Evolutionary conservation across 2,329 filamentous ascomycete species (phyloP).

Genomic region (Aspergillus sp.): DNA sequence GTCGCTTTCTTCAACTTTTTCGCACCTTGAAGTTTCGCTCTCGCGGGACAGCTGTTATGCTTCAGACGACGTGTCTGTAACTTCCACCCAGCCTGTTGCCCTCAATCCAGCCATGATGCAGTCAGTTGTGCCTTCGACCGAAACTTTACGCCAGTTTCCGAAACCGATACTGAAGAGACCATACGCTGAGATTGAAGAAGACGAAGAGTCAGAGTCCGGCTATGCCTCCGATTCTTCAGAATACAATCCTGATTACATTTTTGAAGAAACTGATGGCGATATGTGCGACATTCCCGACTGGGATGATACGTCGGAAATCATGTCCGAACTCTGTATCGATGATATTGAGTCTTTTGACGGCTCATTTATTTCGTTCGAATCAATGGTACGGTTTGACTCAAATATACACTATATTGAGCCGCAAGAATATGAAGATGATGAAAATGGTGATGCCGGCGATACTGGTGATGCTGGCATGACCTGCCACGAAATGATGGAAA

Average conservation of each 20-base stretch:
- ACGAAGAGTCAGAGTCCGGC: constrained; percentile 35
- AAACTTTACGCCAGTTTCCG: constrained; percentile 24
- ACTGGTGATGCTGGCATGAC: constrained; percentile 31
- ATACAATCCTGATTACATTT: constrained; percentile 15
- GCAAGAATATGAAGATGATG: constrained; percentile 26
- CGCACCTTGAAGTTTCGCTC: constrained; percentile 37
- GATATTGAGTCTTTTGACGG: constrained; percentile 35
- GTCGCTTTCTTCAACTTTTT: constrained; percentile 38
- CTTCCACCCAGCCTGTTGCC: constrained; percentile 28
- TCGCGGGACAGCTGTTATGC: constrained; percentile 42
- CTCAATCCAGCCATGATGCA: constrained; percentile 22
- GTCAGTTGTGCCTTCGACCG: constrained; percentile 21
- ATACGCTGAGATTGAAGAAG: constrained; percentile 26
- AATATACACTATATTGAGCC: constrained; percentile 37
- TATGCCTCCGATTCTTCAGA: constrained; percentile 38
- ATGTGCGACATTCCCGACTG: constrained; percentile 32
- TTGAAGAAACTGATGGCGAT: constrained; percentile 26
- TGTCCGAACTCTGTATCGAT: constrained; percentile 29
- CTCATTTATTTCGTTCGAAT: constrained; percentile 38
- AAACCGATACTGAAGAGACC: constrained; percentile 39
- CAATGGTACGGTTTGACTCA: constrained; percentile 35
- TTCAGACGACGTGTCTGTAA: constrained; percentile 38
- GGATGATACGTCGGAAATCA: constrained; percentile 29
- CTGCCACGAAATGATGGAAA: constrained; percentile 42
- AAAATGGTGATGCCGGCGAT: constrained; percentile 18